Evolutionary conservation across 495 filamentous ascomycete species (phyloP), one percentile per base, ranked within the genome.

Genomic region (Annulohypoxylon nitens): DNA sequence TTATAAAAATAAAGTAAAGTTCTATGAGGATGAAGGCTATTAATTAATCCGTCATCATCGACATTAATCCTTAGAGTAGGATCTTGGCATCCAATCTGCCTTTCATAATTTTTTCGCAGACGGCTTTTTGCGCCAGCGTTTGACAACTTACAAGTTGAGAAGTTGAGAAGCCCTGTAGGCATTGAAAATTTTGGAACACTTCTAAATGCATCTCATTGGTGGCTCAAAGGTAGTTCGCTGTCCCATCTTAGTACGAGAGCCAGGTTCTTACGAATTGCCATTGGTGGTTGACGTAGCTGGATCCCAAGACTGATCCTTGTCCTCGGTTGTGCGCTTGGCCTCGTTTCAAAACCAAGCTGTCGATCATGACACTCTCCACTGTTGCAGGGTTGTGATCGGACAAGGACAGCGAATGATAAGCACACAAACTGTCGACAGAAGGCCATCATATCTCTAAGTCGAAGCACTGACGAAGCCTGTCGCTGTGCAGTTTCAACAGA

Each of bases 351-450:
- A 48, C 41, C 34, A 64, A 25, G 50, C 57, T 51, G 67, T 67
- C 43, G 72, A 70, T 70, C 67, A 70, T 67, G 71, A 70, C 58
- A 61, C 57, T 50, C 59, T 37, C 63, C 61, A 65, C 66, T 11
- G 33, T 45, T 64, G 59, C 67, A 67, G 41, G 67, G 67, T 36
- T 50, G 37, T 64, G 62, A 75, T 70, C 63, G 58, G 59, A 70
- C 59, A 70, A 61, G 58, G 51, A 70, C 59, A 63, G 57, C 45
- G 36, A 64, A 67, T 67, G 63, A 59, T 48, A 36, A 34, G 39
- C n/a, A 65, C 10, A 26, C 18, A 58, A 53, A 26, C 25, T 54
- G 11, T 33, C 50, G 45, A 65, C 50, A 41, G n/a, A 64, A 18
- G 36, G 47, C 61, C 36, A 50, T 50, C 12, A 41, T 48, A 39